phyloP scores from a whole-genome alignment of 2,329 filamentous ascomycete genomes.

The Beauveria asiatica region DNA sequence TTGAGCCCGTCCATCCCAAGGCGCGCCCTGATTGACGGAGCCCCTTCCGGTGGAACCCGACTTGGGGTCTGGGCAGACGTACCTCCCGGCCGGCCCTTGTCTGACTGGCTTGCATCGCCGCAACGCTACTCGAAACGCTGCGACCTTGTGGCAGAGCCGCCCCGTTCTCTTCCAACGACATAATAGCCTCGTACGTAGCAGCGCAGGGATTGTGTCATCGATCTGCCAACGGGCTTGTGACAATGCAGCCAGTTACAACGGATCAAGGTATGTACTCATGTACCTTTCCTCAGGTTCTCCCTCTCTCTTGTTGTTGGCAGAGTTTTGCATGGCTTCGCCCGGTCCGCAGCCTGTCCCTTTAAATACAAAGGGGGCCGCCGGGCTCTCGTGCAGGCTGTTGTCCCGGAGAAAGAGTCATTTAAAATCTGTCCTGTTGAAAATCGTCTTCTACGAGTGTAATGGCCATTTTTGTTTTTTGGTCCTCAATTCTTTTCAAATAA shows the following conservation, averaged over 20 bases:
- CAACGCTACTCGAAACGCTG: not conserved
- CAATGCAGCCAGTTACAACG: slow-evolving; percentile 10
- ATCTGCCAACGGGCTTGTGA: slow-evolving; percentile 11
- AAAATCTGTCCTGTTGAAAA: not conserved
- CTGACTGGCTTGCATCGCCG: not conserved
- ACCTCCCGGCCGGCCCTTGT: not conserved
- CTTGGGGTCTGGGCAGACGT: slow-evolving; percentile 9
- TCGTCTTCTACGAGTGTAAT: slow-evolving; percentile 5
- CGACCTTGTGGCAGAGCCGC: slow-evolving; percentile 9
- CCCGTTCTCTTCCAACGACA: slow-evolving; percentile 8
- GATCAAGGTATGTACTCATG: slow-evolving; percentile 11
- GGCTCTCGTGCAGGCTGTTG: not conserved
- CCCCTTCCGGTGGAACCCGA: slow-evolving; percentile 10
- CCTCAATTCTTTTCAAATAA: slow-evolving; percentile 10
- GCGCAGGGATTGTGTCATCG: slow-evolving; percentile 11
- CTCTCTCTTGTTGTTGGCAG: slow-evolving; percentile 9
- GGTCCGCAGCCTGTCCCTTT: slow-evolving; percentile 3
- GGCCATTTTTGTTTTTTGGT: slow-evolving; percentile 7
- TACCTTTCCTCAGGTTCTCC: slow-evolving; percentile 1
- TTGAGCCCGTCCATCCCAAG: not conserved
- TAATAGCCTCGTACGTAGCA: slow-evolving; percentile 12
- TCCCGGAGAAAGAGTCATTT: not conserved
- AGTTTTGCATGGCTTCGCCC: slow-evolving; percentile 8
- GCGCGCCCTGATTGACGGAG: slow-evolving; percentile 11
- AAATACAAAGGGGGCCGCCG: slow-evolving; percentile 9